Evolutionary conservation across 495 filamentous ascomycete species (phyloP).

Genomic region (Mycothermus thermophilus): DNA sequence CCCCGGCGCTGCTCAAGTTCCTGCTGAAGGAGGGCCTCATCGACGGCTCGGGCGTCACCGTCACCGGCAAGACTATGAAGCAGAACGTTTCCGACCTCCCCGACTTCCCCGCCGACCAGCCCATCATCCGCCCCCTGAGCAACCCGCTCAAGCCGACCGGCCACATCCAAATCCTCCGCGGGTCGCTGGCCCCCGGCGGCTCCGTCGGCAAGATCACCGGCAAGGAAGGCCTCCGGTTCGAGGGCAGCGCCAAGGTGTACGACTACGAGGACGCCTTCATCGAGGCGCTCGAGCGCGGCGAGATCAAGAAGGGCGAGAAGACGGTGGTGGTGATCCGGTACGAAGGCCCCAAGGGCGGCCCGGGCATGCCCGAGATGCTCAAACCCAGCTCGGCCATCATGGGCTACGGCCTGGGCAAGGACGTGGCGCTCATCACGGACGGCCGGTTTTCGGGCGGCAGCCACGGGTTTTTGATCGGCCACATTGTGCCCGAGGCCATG

Average conservation of each 20-base stretch:
- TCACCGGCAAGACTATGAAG: conserved; percentile 86
- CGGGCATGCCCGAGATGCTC: conserved; percentile 81
- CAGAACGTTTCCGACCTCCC: conserved; percentile 72
- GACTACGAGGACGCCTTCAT: conserved; percentile 76
- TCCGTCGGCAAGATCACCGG: conserved; percentile 97
- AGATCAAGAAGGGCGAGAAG: conserved; percentile 93
- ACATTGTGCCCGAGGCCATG: conserved; percentile 58
- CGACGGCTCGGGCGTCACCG: conserved; percentile 76
- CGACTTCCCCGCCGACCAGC: conserved; percentile 69
- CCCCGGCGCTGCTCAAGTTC: conserved; percentile 79
- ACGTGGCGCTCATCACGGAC: conserved; percentile 69
- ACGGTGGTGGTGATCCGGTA: conserved; percentile 96
- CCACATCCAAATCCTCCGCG: conserved; percentile 93
- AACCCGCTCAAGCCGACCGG: conserved; percentile 90
- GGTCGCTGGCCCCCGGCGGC: conserved; percentile 78
- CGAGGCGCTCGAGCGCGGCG: conserved; percentile 57
- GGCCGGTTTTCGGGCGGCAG: conserved; percentile 64
- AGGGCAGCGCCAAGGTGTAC: conserved; percentile 76
- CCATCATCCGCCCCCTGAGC: conserved; percentile 80
- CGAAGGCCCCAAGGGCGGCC: conserved; percentile 71
- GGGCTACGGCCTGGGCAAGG: conserved; percentile 70
- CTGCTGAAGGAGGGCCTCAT: conserved; percentile 82
- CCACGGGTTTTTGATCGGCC: conserved; percentile 69
- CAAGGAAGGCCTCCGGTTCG: conserved; percentile 86
- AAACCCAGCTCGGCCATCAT: conserved; percentile 75